Percentiles rank a stretch among this genome's conserved stretches.
Conservation (phyloP, 768 basidiomycete genomes). For the Lactarius sp. region DNA sequence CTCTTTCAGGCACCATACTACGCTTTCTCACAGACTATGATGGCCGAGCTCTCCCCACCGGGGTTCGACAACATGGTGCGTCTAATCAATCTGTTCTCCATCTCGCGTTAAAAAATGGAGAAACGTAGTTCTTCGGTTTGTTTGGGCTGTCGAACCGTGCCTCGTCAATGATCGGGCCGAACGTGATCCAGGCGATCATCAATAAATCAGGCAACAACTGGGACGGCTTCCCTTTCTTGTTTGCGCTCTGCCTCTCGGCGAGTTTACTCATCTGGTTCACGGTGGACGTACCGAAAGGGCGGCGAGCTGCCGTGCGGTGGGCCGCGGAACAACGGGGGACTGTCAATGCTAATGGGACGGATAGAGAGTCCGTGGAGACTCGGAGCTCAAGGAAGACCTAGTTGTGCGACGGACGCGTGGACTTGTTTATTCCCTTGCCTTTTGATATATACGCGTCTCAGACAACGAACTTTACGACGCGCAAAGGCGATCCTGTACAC, state of each 20-base stretch:
- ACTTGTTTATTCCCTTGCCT: background rate
- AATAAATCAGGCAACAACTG: constrained; percentile 67
- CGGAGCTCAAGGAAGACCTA: background rate
- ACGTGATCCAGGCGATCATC: constrained; percentile 81
- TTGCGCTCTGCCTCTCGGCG: constrained; percentile 61
- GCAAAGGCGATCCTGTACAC: background rate
- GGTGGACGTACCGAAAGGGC: constrained; percentile 38
- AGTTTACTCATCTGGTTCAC: constrained; percentile 74
- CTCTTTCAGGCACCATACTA: constrained; percentile 86
- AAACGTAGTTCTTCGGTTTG: constrained; percentile 71
- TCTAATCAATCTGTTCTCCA: too few relatives aligned
- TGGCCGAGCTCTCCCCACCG: constrained; percentile 83
- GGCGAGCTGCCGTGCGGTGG: constrained; percentile 38
- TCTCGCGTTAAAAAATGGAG: background rate
- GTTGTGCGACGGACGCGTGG: background rate
- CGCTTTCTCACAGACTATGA: constrained; percentile 82
- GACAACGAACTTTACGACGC: background rate
- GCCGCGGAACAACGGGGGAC: constrained; percentile 29
- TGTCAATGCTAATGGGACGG: background rate
- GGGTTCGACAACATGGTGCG: constrained; percentile 78
- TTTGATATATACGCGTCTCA: background rate
- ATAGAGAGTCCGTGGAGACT: background rate
- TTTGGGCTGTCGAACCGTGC: constrained; percentile 41
- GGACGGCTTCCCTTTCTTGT: constrained; percentile 82
- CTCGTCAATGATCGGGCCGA: constrained; percentile 81